Evolutionary conservation across 257 asterid genomes (phyloP), one percentile per base, ranked within the genome.

Genomic region (Cynanchum wilfordii): DNA sequence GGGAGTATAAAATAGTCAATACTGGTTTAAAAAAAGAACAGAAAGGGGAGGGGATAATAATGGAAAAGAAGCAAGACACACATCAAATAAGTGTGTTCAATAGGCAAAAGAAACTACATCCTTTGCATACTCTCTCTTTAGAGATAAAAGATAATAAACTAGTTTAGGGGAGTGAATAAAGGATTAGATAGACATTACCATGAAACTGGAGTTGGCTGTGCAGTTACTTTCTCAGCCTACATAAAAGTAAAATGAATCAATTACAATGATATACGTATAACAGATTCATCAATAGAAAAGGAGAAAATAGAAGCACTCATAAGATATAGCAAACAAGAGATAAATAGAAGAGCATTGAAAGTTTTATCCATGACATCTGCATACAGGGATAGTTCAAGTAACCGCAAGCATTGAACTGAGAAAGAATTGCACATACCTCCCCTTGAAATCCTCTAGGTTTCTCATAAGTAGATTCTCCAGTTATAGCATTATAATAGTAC

Each of bases 391-490:
- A 59, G 25, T 27, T 63, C 1, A 19, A 30, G 25, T 33, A 19
- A 69, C 30, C 47, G 27, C 13, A 50, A 9, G 20, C 60, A 15
- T 22, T n/a, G 22, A 49, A 24, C 29, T 8, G 27, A 78, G 60
- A 72, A 66, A 47, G 36, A 60, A 69, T 62, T 66, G 58, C 69
- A 60, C 72, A 72, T 88, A 94, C 98, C 97, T 94, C 98, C 78
- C 91, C 95, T 74, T 76, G 88, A 83, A 94, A 91, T 54, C 83
- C 87, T 65, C 84, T 68, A 67, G 99, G 99, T 79, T 83, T 91
- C 84, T 86, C 93, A 79, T 94, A 94, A n/a, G 99, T 94, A 60
- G 99, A 94, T 82, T 87, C 89, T 82, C 97, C 87, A 0, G 98
- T 86, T 84, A 89, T 73, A 49, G 99, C 85, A 82, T 91, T 91